Evolutionary conservation across 352 stramenopile genomes (phyloP).

Genomic region (Globisporangium parvum): DNA sequence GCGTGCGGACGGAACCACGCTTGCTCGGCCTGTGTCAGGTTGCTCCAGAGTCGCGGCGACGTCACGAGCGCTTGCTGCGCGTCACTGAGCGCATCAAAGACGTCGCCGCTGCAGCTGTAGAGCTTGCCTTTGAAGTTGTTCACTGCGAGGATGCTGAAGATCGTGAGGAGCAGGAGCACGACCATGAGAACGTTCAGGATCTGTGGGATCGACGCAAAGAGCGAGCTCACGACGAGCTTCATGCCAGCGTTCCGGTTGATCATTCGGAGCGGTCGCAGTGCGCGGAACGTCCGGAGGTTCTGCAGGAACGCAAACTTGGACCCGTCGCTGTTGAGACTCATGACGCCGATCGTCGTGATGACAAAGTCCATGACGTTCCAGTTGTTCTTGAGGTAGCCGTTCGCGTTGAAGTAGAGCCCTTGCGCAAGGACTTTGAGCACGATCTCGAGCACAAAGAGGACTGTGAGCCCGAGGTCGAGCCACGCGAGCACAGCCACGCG

Average conservation of each 20-base stretch:
- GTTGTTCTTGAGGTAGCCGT: slow-evolving; percentile 67
- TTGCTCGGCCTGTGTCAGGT: slow-evolving; percentile 31
- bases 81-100: slow-evolving; percentile 40
- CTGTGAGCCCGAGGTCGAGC: slow-evolving; percentile 61
- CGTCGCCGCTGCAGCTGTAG: slow-evolving; percentile 40
- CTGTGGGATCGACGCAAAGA: slow-evolving; percentile 72
- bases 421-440: slow-evolving; percentile 83
- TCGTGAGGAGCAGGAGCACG: slow-evolving; percentile 77
- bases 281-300: slow-evolving; percentile 65
- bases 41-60: slow-evolving; percentile 36
- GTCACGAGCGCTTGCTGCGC: slow-evolving; percentile 33
- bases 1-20: slow-evolving; percentile 30
- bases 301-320: slow-evolving; percentile 55
- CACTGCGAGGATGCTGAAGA: slow-evolving; percentile 91
- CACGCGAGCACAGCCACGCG: slow-evolving; percentile 43
- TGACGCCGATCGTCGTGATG: slow-evolving; percentile 65
- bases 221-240: slow-evolving; percentile 83
- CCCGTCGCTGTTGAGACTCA: slow-evolving; percentile 71
- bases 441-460: slow-evolving; percentile 84
- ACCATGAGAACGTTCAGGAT: slow-evolving; percentile 81
- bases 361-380: slow-evolving; percentile 91
- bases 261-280: slow-evolving; percentile 72
- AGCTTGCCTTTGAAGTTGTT: slow-evolving; percentile 90
- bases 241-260: slow-evolving; percentile 72
- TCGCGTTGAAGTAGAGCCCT: slow-evolving; percentile 55